A percentile compares a stretch with the other conserved stretches of the same genome.
These are phyloP conservation scores for Shiraia sp. DNA, from an alignment of 2,329 filamentous ascomycete species.

Conservation along the genomic window DNA sequence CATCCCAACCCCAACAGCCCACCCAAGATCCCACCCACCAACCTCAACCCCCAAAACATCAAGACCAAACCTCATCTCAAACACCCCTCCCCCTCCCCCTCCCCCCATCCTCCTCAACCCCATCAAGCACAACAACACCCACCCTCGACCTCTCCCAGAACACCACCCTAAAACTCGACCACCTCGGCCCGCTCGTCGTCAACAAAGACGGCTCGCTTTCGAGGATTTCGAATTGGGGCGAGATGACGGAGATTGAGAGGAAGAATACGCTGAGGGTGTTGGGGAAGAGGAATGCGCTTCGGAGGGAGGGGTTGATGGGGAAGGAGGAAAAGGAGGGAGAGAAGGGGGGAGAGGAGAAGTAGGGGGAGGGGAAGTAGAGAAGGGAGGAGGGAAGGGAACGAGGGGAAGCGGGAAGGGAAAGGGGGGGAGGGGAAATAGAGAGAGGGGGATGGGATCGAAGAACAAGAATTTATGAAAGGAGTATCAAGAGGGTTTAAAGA, in stretches of 20 bases:
- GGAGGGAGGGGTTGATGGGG: constrained; percentile 61
- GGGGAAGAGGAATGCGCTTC: constrained; percentile 68
- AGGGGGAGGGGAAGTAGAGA: no score
- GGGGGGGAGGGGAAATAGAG: no score
- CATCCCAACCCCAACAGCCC: no score
- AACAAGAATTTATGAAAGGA: no score
- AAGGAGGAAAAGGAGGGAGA: constrained; percentile 10
- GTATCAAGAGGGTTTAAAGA: no score
- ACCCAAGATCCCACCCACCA: no score
- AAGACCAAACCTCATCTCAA: no score
- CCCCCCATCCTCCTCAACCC: constrained; percentile 4
- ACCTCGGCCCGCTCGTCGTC: constrained; percentile 73
- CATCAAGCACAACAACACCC: constrained; percentile 8
- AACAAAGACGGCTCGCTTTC: constrained; percentile 72
- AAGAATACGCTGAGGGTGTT: constrained; percentile 69
- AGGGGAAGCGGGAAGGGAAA: no score
- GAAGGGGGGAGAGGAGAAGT: neutral
- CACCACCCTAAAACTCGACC: constrained; percentile 61
- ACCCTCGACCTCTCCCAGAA: constrained; percentile 38
- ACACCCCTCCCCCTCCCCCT: constrained; percentile 8
- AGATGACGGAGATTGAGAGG: constrained; percentile 71
- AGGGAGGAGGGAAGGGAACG: no score
- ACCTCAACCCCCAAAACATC: no score
- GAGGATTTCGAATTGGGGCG: constrained; percentile 72
- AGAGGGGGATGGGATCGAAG: no score